phyloP scores from a whole-genome alignment of 495 filamentous ascomycete species.

The Penicillium atrosanguineum region DNA sequence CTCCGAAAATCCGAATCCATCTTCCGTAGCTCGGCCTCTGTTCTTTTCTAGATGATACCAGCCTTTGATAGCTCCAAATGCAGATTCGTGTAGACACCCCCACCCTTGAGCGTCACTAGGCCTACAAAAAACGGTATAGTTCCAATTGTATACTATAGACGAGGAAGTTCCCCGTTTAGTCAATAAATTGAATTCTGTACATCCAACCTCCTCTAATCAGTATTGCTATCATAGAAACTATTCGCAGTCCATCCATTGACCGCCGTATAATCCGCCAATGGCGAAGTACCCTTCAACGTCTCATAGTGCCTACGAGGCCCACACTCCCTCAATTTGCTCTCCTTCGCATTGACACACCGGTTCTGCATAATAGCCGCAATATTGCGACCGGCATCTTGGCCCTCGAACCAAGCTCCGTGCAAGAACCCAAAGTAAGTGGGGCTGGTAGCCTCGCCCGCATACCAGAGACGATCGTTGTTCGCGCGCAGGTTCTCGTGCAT shows the following conservation, averaged over 20 bases:
- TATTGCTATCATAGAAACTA: constrained; percentile 13
- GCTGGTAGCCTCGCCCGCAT: constrained; percentile 71
- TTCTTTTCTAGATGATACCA: no score
- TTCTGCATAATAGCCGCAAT: constrained; percentile 41
- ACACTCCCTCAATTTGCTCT: constrained; percentile 7
- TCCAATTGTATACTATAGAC: no score
- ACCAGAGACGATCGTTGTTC: constrained; percentile 62
- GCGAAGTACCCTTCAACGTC: constrained; percentile 15
- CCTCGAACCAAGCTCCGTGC: constrained; percentile 67
- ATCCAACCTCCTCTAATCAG: background rate
- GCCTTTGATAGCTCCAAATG: no score
- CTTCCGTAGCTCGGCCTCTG: no score
- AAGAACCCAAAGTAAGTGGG: constrained; percentile 70
- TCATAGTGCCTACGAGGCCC: constrained; percentile 13
- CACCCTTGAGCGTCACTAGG: no score
- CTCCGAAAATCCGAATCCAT: background rate
- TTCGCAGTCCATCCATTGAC: constrained; percentile 19
- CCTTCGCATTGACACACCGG: constrained; percentile 7
- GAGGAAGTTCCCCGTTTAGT: no score
- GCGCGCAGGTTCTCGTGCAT: constrained; percentile 72
- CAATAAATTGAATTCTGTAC: background rate
- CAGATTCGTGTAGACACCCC: no score
- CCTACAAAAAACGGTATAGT: no score
- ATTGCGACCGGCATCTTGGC: constrained; percentile 49
- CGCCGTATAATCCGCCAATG: constrained; percentile 21